A percentile compares a stretch with the other conserved stretches of the same genome.
These are phyloP conservation scores for Paraphaeosphaeria minitans DNA, from an alignment of 2,329 filamentous ascomycete genomes.

Conservation along the genomic window DNA sequence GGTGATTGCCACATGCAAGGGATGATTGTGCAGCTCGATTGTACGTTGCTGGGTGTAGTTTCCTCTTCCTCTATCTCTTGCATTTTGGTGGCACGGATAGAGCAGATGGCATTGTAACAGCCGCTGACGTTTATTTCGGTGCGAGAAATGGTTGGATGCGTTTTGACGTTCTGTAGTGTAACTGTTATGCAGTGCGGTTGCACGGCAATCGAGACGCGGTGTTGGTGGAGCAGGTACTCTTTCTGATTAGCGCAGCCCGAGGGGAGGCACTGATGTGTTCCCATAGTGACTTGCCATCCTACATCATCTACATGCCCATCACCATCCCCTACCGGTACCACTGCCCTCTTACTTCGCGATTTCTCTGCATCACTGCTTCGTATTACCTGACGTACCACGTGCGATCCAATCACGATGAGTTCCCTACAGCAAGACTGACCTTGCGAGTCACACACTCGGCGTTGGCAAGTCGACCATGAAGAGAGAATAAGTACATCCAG, in stretches of 20 bases:
- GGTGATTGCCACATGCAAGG: neutral
- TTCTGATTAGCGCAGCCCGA: neutral
- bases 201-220: neutral
- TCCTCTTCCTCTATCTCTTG: neutral
- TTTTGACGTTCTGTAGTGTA: neutral
- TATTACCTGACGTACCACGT: neutral
- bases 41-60: neutral
- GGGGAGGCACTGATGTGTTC: neutral
- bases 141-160: neutral
- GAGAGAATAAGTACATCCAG: no score
- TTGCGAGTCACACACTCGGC: no score
- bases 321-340: neutral
- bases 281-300: neutral
- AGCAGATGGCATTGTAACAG: neutral
- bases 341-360: neutral
- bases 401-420: neutral
- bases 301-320: neutral
- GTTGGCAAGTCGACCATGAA: no score
- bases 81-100: neutral
- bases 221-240: neutral
- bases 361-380: neutral
- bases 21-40: neutral
- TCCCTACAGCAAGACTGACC: no score
- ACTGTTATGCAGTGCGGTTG: neutral
- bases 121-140: neutral